These are phyloP conservation scores for Annulohypoxylon stygium DNA, from an alignment of 495 filamentous ascomycete species.

Conservation along the genomic window DNA sequence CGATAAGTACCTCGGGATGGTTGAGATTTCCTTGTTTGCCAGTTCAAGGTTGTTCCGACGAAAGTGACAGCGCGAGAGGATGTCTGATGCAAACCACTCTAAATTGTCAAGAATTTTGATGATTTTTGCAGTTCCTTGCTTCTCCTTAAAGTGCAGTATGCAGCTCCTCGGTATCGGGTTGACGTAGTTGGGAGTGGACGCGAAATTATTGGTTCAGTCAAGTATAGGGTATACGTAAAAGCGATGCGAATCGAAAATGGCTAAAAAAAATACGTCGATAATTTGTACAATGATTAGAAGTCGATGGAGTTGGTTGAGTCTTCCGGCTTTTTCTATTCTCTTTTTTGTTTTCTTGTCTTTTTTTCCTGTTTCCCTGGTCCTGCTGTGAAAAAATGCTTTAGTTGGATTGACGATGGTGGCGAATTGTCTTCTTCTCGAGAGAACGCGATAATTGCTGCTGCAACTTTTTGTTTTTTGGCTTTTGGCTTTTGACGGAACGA, in stretches of 20 bases:
- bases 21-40: slow-evolving; percentile 34
- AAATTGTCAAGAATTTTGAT: slow-evolving; percentile 18
- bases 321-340: slow-evolving; percentile 39
- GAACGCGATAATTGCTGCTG: slow-evolving; percentile 38
- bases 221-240: slow-evolving; percentile 42
- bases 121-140: slow-evolving; percentile 16
- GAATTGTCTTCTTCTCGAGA: slow-evolving; percentile 46
- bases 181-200: slow-evolving; percentile 40
- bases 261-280: slow-evolving; percentile 38
- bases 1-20: slow-evolving; percentile 26
- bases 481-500: slow-evolving; percentile 42
- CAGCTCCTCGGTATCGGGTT: slow-evolving; percentile 35
- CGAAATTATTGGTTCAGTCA: slow-evolving; percentile 43
- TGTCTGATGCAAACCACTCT: slow-evolving; percentile 36
- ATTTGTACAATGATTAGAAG: slow-evolving; percentile 46
- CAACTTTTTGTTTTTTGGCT: slow-evolving; percentile 35
- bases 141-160: slow-evolving; percentile 23
- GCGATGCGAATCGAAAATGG: slow-evolving; percentile 46
- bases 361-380: slow-evolving; percentile 37
- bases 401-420: slow-evolving; percentile 34
- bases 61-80: slow-evolving; percentile 17
- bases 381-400: slow-evolving; percentile 36
- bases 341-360: slow-evolving; percentile 36
- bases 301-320: slow-evolving; percentile 38
- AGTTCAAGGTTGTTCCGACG: slow-evolving; percentile 15